A percentile compares a stretch with the other conserved stretches of the same genome.
phyloP scores from a whole-genome alignment of 768 basidiomycete species.

The Pleurotus sapidus region DNA sequence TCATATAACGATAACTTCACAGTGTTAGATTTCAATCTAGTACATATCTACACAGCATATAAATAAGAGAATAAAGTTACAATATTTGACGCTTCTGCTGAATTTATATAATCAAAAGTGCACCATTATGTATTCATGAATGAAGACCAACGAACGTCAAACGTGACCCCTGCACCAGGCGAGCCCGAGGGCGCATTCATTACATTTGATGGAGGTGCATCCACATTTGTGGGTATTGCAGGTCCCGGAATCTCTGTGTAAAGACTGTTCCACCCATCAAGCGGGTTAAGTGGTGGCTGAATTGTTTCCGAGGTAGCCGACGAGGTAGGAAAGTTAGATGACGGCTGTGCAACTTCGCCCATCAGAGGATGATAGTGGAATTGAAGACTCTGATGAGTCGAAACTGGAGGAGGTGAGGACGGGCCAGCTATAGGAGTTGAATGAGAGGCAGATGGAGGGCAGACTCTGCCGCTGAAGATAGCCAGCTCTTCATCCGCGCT shows the following conservation, averaged over 20 bases:
- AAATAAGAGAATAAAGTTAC: no score
- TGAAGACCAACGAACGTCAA: constrained; percentile 4
- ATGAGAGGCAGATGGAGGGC: neutral
- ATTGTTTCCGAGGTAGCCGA: neutral
- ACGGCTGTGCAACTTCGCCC: neutral
- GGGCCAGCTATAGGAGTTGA: neutral
- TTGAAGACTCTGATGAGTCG: neutral
- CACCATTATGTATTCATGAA: constrained; percentile 3
- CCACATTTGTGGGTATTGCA: neutral
- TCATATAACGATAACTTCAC: no score
- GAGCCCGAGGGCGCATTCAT: neutral
- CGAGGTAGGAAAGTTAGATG: neutral
- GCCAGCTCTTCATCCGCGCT: neutral
- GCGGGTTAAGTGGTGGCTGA: neutral
- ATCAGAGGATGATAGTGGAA: neutral
- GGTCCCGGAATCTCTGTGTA: neutral
- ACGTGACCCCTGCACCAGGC: neutral
- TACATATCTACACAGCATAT: no score
- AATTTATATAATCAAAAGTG: neutral
- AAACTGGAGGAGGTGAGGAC: neutral
- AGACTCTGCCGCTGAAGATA: neutral
- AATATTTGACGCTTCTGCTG: neutral
- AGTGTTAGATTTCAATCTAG: no score
- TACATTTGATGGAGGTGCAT: neutral
- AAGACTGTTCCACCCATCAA: constrained; percentile 1